Evolutionary conservation across 495 filamentous ascomycete genomes (phyloP).

Genomic region (Tuber microsphaerosporum): DNA sequence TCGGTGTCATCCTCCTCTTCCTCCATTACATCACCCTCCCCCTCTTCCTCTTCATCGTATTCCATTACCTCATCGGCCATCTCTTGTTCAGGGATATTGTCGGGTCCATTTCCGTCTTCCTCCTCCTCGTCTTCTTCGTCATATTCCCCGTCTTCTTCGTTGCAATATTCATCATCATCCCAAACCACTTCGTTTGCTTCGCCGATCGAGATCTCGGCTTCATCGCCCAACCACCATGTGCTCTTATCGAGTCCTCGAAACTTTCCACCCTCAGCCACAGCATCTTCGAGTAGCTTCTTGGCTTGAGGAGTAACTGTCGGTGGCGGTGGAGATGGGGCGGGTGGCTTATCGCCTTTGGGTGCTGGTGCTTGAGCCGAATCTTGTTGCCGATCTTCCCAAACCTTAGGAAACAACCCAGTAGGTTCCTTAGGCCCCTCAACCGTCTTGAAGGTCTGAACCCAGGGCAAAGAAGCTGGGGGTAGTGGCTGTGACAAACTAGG

Average conservation of each 20-base stretch:
- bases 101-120: constrained; percentile 14
- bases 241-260: constrained; percentile 8
- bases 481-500: constrained; percentile 19
- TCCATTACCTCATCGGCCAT: constrained; percentile 13
- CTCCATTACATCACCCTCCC: constrained; percentile 19
- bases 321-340: constrained; percentile 21
- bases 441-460: constrained; percentile 31
- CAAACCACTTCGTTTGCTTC: constrained; percentile 25
- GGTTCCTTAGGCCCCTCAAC: constrained; percentile 26
- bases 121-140: constrained; percentile 31
- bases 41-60: constrained; percentile 29
- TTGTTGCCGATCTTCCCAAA: constrained; percentile 11
- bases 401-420: constrained; percentile 25
- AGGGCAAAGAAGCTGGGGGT: constrained; percentile 28
- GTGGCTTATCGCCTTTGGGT: constrained; percentile 8
- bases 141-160: constrained; percentile 36
- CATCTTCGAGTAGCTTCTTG: constrained; percentile 30
- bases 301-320: constrained; percentile 29
- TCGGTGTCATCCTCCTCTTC: constrained; percentile 26
- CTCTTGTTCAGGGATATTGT: constrained; percentile 17
- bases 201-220: constrained; percentile 19
- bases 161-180: constrained; percentile 30
- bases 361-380: constrained; percentile 10
- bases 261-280: constrained; percentile 24
- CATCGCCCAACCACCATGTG: constrained; percentile 23